A percentile compares a stretch with the other conserved stretches of the same genome.
Conservation (phyloP, 2,329 filamentous ascomycete species). For the Chaetomium sp. region DNA sequence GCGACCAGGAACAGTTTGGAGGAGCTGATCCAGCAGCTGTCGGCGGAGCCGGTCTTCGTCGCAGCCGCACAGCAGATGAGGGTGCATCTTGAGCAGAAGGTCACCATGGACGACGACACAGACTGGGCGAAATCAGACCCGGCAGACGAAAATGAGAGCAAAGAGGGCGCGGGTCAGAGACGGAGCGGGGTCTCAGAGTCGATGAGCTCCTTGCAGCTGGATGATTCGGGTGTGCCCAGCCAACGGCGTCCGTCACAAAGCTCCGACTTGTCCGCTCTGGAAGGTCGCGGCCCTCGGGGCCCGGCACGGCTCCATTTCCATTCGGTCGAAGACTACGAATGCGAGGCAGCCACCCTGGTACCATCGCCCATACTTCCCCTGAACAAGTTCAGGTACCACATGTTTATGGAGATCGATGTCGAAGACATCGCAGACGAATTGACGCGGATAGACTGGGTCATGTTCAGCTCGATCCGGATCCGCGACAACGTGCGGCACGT, state of each 20-base stretch:
- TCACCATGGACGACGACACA: conserved; percentile 85
- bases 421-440: conserved; percentile 88
- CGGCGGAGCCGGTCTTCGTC: conserved; percentile 77
- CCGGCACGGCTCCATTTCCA: conserved; percentile 60
- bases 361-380: conserved; percentile 70
- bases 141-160: conserved; percentile 42
- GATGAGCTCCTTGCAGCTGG: conserved; percentile 52
- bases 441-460: conserved; percentile 95
- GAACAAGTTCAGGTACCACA: conserved; percentile 84
- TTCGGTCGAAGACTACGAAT: conserved; percentile 77
- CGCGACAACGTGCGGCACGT: conserved; percentile 93
- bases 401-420: conserved; percentile 83
- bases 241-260: conserved; percentile 50
- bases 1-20: conserved; percentile 71
- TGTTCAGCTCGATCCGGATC: conserved; percentile 93
- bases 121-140: conserved; percentile 87
- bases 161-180: conserved; percentile 33
- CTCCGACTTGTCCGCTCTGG: conserved; percentile 48
- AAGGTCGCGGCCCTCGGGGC: conserved; percentile 43
- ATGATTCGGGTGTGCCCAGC: conserved; percentile 45
- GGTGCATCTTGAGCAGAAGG: conserved; percentile 69
- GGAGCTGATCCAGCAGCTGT: conserved; percentile 74
- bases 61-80: conserved; percentile 84
- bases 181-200: conserved; percentile 47
- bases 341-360: conserved; percentile 71